These are phyloP conservation scores for Colletotrichum sp. DNA, from an alignment of 2,329 filamentous ascomycete genomes.

Conservation along the genomic window DNA sequence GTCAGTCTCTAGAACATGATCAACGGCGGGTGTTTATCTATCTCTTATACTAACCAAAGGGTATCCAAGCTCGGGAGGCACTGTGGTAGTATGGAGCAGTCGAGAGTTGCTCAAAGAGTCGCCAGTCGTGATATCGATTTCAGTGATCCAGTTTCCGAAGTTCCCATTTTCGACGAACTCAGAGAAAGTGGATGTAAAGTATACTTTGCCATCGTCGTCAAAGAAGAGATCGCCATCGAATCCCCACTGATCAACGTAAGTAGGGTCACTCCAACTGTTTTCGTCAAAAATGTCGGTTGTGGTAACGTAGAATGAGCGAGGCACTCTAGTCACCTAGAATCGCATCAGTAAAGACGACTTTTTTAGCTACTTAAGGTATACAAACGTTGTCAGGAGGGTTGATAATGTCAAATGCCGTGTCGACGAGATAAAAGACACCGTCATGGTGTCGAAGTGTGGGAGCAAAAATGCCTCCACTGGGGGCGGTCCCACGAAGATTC, in stretches of 20 bases:
- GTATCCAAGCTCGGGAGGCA: constrained; percentile 27
- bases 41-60: constrained; percentile 38
- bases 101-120: constrained; percentile 18
- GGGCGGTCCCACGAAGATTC: constrained; percentile 18
- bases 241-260: constrained; percentile 23
- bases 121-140: constrained; percentile 21
- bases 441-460: constrained; percentile 18
- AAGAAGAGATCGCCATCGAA: constrained; percentile 22
- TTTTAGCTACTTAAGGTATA: rapidly evolving
- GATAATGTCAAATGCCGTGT: constrained; percentile 18
- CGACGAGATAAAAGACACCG: constrained; percentile 15
- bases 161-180: constrained; percentile 15
- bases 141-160: constrained; percentile 22
- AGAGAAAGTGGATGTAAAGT: constrained; percentile 13
- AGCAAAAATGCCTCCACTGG: constrained; percentile 20
- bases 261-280: constrained; percentile 19
- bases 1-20: constrained; percentile 27
- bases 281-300: constrained; percentile 20
- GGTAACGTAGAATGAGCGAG: constrained; percentile 19
- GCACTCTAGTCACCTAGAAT: constrained; percentile 11
- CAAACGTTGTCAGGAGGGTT: constrained; percentile 19
- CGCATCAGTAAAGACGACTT: background rate
- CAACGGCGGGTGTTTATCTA: background rate
- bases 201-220: constrained; percentile 18
- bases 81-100: constrained; percentile 17